Base-by-base conservation (phyloP, 108 stramenopile genomes). In the Stephanodiscus minutulus region DNA sequence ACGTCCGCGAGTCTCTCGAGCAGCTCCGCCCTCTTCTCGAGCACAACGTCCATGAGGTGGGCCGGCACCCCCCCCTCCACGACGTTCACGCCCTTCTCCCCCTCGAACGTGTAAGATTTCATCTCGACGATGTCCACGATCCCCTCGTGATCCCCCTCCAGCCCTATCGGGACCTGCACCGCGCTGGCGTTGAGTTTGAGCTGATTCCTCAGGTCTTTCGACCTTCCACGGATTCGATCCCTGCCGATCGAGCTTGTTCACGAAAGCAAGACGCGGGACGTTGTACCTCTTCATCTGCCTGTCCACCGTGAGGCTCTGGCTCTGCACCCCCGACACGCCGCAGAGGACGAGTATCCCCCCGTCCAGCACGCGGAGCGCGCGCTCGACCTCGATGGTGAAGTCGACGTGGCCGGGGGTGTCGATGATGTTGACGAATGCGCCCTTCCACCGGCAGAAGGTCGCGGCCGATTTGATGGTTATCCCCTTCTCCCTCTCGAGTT, bases 281-380 rank as follows among this genome's bases (percentile, higher is more conserved):
- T 96, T 94, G 83, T 99, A 99, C 33, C 97, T 90, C 77, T 99
- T 98, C 98, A 99, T 99, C 85, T 99, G 99, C 17, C 99, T 86
- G 78, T 99, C 98, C 0, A 99, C 98, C 3, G 99, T 99, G n/a
- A 99, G 63, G 43, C 90, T 89, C 73, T 99, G 99, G 20, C 94
- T 96, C 83, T 99, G 98, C 22, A 99, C 98, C 10, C 99, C 99
- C 21, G 93, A 89, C 33, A 99, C 98, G 44, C 98, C 97, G 73
- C 99, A 99, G 15, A 99, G 82, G 4, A 98, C 97, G 37, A 96
- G 76, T 48, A 99, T 86, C 7, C 96, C 98, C 5, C 99, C 99
- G 80, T 99, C 99, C 20, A 99, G 82, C 10, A 99, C 99, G 24
- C 99, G 96, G 11, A 99, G 83, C 0, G 99, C 98, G 11, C 99